Base-by-base conservation (phyloP, 306 rosid species). In the Aeschynomene evenia region DNA sequence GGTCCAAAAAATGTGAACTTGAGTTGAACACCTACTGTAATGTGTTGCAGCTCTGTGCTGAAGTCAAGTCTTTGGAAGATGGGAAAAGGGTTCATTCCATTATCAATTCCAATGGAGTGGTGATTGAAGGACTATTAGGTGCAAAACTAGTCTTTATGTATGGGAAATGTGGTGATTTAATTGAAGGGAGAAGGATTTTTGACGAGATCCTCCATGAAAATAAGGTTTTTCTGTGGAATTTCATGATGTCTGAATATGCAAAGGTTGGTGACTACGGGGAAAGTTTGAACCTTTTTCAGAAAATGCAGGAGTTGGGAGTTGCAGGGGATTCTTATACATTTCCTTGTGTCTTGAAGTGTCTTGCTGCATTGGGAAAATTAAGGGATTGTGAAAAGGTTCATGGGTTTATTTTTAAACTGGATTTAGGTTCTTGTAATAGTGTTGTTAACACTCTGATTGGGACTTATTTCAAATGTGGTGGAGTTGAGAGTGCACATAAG, bases 31-130 rank as follows among this genome's bases (percentile, higher is more conserved):
- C 80, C 66, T 90, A 82, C 42, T 82, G 89, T 65, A 68, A 81
- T n/a, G 55, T 83, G n/a, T 71, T 87, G 81, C 93, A 90, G 88
- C 96, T 90, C 20, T 90, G 96, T 61, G 93, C 93, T 23, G 80
- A 77, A 56, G 65, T 14, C 0, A 85, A 71, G 40, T 84, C 88
- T 24, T 72, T 90, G 65, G 76, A 79, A 78, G 84, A 87, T 50
- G 96, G 96, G 10, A 83, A 66, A 78, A 66, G 6, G 78, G 86
- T 87, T 36, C 88, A 83, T 73, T 85, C 89, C 0, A 39, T 90
- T 55, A 79, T 85, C 18, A 34, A 7, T 40, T 66, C 84, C 15
- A 76, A 78, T 57, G 81, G 81, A 13, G 29, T 85, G 15, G 19
- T 1, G 12, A 26, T 78, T 42, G 80, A 83, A 34, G 88, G 81